These are phyloP conservation scores for Skeletonema potamos DNA, from an alignment of 108 stramenopile species.

Conservation along the genomic window DNA sequence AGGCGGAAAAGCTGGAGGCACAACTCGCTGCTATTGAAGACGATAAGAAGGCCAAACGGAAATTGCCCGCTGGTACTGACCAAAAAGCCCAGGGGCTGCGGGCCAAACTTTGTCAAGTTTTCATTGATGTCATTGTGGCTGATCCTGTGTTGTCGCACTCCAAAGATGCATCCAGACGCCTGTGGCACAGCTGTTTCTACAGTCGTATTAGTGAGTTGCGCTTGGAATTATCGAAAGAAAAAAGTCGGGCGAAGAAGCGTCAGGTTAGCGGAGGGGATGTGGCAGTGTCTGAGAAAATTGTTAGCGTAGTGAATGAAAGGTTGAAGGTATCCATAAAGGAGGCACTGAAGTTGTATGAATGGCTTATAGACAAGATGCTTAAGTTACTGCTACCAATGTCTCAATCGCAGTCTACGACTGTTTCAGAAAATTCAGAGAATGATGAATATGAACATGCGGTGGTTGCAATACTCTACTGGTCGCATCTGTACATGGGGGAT, in stretches of 20 bases:
- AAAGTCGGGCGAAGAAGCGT: constrained; percentile 35
- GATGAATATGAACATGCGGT: constrained; percentile 39
- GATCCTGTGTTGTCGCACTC: constrained; percentile 49
- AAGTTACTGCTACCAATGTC: constrained; percentile 25
- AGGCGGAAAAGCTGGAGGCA: constrained; percentile 19
- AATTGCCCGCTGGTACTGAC: background rate
- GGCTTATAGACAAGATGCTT: constrained; percentile 56
- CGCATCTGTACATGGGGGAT: constrained; percentile 75
- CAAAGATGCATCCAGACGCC: constrained; percentile 52
- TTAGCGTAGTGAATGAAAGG: constrained; percentile 27
- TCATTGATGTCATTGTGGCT: constrained; percentile 64
- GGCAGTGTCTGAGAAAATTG: constrained; percentile 8
- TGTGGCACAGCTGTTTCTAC: constrained; percentile 84
- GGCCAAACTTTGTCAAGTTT: constrained; percentile 60
- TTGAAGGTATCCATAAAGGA: constrained; percentile 60
- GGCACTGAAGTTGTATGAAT: constrained; percentile 68
- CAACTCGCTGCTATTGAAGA: constrained; percentile 7
- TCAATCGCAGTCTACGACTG: constrained; percentile 5
- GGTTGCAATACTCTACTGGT: constrained; percentile 46
- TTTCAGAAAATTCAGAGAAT: constrained; percentile 18
- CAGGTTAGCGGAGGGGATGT: constrained; percentile 6
- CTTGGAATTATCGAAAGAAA: constrained; percentile 44
- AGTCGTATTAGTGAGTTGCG: constrained; percentile 57
- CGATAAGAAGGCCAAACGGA: constrained; percentile 6
- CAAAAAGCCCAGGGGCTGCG: constrained; percentile 40